Evolutionary conservation across 306 rosid genomes (phyloP), one percentile per base, ranked within the genome.

Genomic region (Vicia sativa): DNA sequence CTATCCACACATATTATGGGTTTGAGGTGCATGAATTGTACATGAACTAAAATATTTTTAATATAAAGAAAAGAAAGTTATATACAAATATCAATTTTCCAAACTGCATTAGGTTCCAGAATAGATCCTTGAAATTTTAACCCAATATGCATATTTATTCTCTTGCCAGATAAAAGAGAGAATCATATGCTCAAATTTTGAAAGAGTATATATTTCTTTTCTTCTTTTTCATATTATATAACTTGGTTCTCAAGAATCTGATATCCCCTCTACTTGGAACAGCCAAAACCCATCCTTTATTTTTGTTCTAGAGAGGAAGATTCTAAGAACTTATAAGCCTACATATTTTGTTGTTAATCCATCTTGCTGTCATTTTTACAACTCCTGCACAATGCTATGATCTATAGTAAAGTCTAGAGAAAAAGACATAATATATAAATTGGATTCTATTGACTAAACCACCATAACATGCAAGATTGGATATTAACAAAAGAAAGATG

Each of bases 361-460:
- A 72, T 61, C 26, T 74, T 65, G 56, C 31, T 21, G 82, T 74
- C 45, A 74, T 77, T 74, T 83, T 83, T 65, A 68, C 67, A 58
- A 54, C 31, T 38, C 68, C 52, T 70, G 26, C 78, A 68, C 39
- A 38, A 62, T 77, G 77, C 54, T 71, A 54, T 8, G 13, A 67
- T 82, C 26, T 28, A 57, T 45, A 71, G 70, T 43, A 77, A 73
- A 80, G 77, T 55, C 59, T 73, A 43, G 19, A 80, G 83, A 79
- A 74, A 75, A 56, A 57, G 89, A 78, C 86, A 80, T 50, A 57
- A 42, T 68, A 62, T 78, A 78, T 67, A 83, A 72, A 72, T 52
- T 52, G n/a, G 89, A 87, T 85, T 87, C 91, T 63, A 68, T 85
- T 87, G 90, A 87, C 96, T 68, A 72, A 67, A 73, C 83, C 87